Evolutionary conservation across 2,329 filamentous ascomycete genomes (phyloP), one percentile per base, ranked within the genome.

Genomic region (Claviceps humidiphila): DNA sequence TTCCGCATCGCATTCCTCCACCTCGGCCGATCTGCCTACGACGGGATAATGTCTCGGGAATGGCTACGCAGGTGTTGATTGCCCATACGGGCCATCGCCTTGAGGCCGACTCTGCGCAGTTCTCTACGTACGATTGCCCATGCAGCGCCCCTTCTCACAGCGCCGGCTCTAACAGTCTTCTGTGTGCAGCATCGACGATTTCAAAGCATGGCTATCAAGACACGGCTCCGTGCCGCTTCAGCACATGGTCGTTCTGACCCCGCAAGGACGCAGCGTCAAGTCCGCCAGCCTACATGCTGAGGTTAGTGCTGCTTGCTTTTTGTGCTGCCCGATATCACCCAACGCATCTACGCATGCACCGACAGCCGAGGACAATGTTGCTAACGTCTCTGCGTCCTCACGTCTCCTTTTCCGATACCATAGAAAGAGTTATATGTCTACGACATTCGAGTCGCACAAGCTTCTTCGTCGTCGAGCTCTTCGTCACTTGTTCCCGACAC

Each of bases 341-440:
- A 26, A 26, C 37, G 6, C 5, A 13, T 17, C 26, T 14, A 48
- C 14, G 13, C 34, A 42, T 24, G 17, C 41, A n/a, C 38, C 16
- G 47, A n/a, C 16, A 22, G 16, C n/a, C 37, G 45, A 42, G 38
- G n/a, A 8, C 20, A 39, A 38, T 26, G 22, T 38, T 37, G n/a
- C 20, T 51, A 37, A 49, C 42, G n/a, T 39, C 26, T 52, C 7
- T 20, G 4, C 5, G 5, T 46, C 11, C 7, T 47, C 24, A 34
- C 14, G 5, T 16, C 14, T 24, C n/a, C n/a, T 22, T 4, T 20
- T 17, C 17, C 16, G 7, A 4, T 3, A 34, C 13, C 41, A 9
- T 41, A 94, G 85, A 87, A 81, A 58, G 89, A 97, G 66, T 82
- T 98, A 53, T 97, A 87, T 65, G 81, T 97, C 50, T 98, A 95